Base-by-base conservation (phyloP, 2,329 filamentous ascomycete genomes). In the Ascocoryne sarcoides region DNA sequence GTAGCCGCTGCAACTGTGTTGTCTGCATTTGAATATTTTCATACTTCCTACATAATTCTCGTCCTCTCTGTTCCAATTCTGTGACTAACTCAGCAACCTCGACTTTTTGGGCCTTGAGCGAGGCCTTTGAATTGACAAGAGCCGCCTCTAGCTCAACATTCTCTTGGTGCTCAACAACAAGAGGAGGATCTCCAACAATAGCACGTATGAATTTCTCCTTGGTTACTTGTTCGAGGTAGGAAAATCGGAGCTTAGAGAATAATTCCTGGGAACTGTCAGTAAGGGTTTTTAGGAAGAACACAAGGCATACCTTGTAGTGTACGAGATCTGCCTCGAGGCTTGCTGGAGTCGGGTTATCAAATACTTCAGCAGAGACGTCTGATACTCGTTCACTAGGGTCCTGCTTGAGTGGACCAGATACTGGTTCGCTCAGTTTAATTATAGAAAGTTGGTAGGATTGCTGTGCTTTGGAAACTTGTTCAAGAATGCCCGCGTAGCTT, bases 121-220 rank as follows among this genome's bases (percentile, higher is more conserved):
- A 73, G 12, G 76, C 76, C 61, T 96, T 96, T 42, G 77, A 68
- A 10, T 76, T 74, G 3, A 70, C 71, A 12, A 86, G 67, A 45
- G 86, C 80, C 42, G 73, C 69, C 58, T 92, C 86, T 17, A 94
- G 65, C 42, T 81, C 79, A 35, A 82, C 67, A 59, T 95, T 96
- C 58, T 96, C 89, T 53, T 80, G 75, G 32, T 81, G 76, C 30
- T 82, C 82, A 43, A 94, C 84, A 33, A 96, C 82, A 12, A 89
- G 71, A 0, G 90, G 92, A 36, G 89, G 87, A 48, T 95, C 85
- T 48, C 86, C 87, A 12, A 93, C 87, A 53, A 96, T 93, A 48
- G 85, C 82, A 51, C 88, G 85, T 40, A 98, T 81, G 62, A 95
- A 96, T 58, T 95, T 94, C 62, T 98, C 92, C 65, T 96, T 98